Percentiles rank a stretch among this genome's conserved stretches.
phyloP scores from a whole-genome alignment of 805 yeast genomes.

The Yarrowia sp. region DNA sequence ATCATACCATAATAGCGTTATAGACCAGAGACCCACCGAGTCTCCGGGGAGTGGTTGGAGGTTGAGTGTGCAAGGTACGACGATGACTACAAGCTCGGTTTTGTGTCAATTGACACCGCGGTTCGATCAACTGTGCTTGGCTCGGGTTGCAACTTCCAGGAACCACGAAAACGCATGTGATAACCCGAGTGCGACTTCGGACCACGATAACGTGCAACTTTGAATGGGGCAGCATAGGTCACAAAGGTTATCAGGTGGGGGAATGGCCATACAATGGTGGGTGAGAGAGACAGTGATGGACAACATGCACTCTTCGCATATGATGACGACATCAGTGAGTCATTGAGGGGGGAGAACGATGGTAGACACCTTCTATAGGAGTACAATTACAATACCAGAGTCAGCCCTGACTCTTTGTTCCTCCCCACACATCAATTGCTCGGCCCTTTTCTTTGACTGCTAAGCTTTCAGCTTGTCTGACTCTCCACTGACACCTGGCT shows the following conservation, averaged over 20 bases:
- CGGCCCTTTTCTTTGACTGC: neutral
- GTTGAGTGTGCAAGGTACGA: too few relatives aligned
- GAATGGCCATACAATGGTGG: constrained; percentile 9
- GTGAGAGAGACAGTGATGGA: constrained; percentile 13
- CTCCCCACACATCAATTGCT: neutral
- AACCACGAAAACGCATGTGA: too few relatives aligned
- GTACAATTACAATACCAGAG: too few relatives aligned
- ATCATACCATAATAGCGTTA: constrained; percentile 26
- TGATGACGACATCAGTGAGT: constrained; percentile 31
- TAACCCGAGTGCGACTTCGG: constrained; percentile 19
- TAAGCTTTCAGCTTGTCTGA: constrained; percentile 15
- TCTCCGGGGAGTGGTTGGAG: too few relatives aligned
- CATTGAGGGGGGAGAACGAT: neutral
- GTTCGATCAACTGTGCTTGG: neutral
- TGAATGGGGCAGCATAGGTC: constrained; percentile 25
- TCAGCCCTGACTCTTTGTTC: too few relatives aligned
- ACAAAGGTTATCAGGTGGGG: constrained; percentile 32
- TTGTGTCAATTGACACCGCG: neutral
- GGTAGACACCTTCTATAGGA: neutral
- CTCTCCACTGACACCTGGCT: neutral
- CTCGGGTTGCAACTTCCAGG: too few relatives aligned
- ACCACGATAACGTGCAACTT: constrained; percentile 35
- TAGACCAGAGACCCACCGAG: neutral
- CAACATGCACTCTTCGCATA: constrained; percentile 20
- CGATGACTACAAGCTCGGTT: neutral